Percentiles rank a stretch among this genome's conserved stretches.
Evolutionary conservation across 2,329 filamentous ascomycete species (phyloP).

Genomic region (Sordariomycetes sp.): DNA sequence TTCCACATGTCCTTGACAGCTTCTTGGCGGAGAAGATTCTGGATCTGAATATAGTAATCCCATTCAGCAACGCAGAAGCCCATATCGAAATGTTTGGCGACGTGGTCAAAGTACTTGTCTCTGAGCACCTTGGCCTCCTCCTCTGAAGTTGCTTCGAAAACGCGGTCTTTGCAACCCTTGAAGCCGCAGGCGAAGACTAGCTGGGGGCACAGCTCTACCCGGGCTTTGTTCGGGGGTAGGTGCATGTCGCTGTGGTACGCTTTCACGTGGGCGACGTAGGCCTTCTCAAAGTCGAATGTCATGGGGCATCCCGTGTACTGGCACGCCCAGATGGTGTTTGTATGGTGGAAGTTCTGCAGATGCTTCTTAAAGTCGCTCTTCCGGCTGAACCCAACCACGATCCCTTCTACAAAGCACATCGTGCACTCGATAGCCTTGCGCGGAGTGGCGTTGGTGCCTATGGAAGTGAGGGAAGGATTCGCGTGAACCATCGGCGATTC

Average conservation of each 20-base stretch:
- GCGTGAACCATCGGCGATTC: conserved; percentile 6
- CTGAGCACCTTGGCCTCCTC: conserved; percentile 21
- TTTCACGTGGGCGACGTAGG: conserved; percentile 29
- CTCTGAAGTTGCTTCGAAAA: conserved; percentile 23
- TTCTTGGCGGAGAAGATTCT: conserved; percentile 28
- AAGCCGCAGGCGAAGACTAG: conserved; percentile 31
- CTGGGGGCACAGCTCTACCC: conserved; percentile 26
- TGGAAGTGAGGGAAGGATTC: background rate
- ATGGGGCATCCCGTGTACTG: conserved; percentile 24
- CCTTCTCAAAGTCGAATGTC: conserved; percentile 29
- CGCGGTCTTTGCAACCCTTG: conserved; percentile 23
- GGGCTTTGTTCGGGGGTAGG: conserved; percentile 24
- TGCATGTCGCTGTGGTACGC: conserved; percentile 26
- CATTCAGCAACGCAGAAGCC: conserved; percentile 26
- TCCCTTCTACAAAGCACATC: conserved; percentile 30
- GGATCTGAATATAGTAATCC: conserved; percentile 28
- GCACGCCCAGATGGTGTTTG: conserved; percentile 28
- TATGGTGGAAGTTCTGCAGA: conserved; percentile 31
- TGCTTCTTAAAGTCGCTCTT: conserved; percentile 36
- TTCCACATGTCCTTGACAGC: conserved; percentile 30
- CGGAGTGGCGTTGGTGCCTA: background rate
- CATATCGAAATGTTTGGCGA: conserved; percentile 31
- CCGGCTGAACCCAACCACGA: conserved; percentile 28
- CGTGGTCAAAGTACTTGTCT: conserved; percentile 31
- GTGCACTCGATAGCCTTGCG: conserved; percentile 21